Percentiles rank a stretch among this genome's conserved stretches.
phyloP scores from a whole-genome alignment of 306 rosid species.

The Glycyrrhiza uralensis region DNA sequence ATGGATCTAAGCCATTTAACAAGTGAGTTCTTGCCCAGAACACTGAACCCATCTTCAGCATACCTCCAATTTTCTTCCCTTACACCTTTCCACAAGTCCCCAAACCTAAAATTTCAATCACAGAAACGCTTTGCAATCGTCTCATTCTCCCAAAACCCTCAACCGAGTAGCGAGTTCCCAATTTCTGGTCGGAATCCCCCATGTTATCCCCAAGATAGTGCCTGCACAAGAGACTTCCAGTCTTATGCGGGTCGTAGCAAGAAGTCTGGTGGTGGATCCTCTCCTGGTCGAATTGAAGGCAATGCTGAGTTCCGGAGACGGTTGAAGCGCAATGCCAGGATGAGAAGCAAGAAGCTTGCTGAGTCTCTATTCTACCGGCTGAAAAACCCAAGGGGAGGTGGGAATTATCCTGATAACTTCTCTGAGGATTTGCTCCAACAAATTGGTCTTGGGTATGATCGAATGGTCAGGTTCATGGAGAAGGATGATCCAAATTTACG shows the following conservation, averaged over 20 bases:
- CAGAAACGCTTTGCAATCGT: conserved; percentile 9
- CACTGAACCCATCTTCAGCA: conserved; percentile 28
- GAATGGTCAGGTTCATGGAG: conserved; percentile 83
- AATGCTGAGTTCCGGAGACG: conserved; percentile 53
- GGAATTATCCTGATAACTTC: conserved; percentile 66
- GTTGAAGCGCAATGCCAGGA: conserved; percentile 50
- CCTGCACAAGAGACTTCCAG: conserved; percentile 35
- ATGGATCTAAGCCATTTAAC: conserved; percentile 31
- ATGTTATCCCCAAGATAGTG: not conserved
- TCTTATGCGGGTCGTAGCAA: conserved; percentile 67
- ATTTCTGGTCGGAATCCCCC: not conserved
- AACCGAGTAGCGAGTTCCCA: not conserved
- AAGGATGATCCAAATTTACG: conserved; percentile 86
- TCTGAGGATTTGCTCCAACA: conserved; percentile 77
- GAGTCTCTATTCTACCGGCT: conserved; percentile 69
- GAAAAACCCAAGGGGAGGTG: conserved; percentile 50
- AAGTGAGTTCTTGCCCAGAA: conserved; percentile 35
- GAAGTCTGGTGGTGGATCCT: conserved; percentile 45
- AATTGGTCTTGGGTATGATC: conserved; percentile 82
- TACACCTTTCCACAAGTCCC: conserved; percentile 26
- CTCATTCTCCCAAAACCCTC: conserved; percentile 18
- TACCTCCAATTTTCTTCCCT: conserved; percentile 26
- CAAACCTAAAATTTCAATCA: conserved; percentile 27
- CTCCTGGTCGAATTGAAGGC: conserved; percentile 60
- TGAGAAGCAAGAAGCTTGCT: conserved; percentile 54